A percentile compares a stretch with the other conserved stretches of the same genome.
Evolutionary conservation across 108 stramenopile species (phyloP).

Genomic region (Skeletonema grethae): DNA sequence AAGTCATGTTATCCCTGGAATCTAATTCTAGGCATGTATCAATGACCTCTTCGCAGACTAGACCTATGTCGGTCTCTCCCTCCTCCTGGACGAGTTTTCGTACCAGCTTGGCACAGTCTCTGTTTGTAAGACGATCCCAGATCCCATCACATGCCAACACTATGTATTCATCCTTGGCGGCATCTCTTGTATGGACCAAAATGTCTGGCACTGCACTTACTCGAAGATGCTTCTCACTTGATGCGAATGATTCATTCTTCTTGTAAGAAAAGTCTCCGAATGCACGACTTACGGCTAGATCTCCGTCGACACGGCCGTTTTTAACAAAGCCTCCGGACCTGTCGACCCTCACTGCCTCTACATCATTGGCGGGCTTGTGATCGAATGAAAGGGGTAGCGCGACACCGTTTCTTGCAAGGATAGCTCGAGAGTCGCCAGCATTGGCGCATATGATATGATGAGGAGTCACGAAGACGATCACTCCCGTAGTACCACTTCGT

Average conservation of each 20-base stretch:
- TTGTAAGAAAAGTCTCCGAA: slow-evolving; percentile 94
- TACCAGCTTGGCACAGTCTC: slow-evolving; percentile 69
- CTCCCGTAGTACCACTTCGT: slow-evolving; percentile 88
- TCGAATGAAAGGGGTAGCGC: slow-evolving; percentile 87
- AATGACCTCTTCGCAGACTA: slow-evolving; percentile 86
- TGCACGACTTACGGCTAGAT: slow-evolving; percentile 94
- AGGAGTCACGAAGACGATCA: slow-evolving; percentile 88
- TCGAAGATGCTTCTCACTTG: slow-evolving; percentile 63
- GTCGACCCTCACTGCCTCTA: slow-evolving; percentile 72
- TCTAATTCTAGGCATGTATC: slow-evolving; percentile 76
- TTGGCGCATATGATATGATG: slow-evolving; percentile 93
- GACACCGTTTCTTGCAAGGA: slow-evolving; percentile 60
- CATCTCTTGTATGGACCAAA: slow-evolving; percentile 63
- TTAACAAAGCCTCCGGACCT: slow-evolving; percentile 80
- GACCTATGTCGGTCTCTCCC: slow-evolving; percentile 68
- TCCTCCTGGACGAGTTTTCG: slow-evolving; percentile 42
- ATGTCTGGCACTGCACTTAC: slow-evolving; percentile 87
- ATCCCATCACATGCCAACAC: slow-evolving; percentile 85
- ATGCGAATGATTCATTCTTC: slow-evolving; percentile 7
- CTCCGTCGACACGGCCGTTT: slow-evolving; percentile 91
- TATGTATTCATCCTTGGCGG: slow-evolving; percentile 66
- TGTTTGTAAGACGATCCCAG: slow-evolving; percentile 77
- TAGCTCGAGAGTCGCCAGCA: slow-evolving; percentile 94
- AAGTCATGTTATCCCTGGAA: slow-evolving; percentile 87
- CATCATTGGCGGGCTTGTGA: slow-evolving; percentile 92